Evolutionary conservation across 192 early-diverging fungal species (phyloP), one percentile per base, ranked within the genome.

Genomic region (Rhizophagus clarus): DNA sequence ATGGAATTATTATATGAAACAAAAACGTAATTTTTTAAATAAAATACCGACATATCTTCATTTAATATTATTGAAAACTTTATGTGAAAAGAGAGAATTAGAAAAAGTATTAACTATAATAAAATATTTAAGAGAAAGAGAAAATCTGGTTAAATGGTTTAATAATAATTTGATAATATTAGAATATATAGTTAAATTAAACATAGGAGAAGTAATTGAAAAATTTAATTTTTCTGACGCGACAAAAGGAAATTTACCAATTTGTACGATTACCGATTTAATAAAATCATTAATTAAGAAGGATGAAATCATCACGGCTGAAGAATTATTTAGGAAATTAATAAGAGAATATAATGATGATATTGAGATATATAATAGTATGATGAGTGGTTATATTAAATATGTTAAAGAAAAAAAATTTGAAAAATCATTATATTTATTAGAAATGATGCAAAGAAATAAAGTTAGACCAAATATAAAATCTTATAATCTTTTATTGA

Each of bases 401-500:
- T 63, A 40, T 40, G 74, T 64, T 28, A 64, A 64, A 42, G 15
- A 32, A 17, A 64, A 76, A 15, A 34, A 63, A n/a, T 42, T 63
- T 0, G 28, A 22, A 42, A 76, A 49, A 22, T n/a, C 74, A 0
- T 40, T 32, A 32, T 2, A 24, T 26, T n/a, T 76, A 37, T 63
- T 76, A 62, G 51, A 79, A 47, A 1, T 34, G 12, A 79, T 79
- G 77, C 8, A 51, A 79, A 15, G 29, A 22, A 67, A 40, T 9
- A 61, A 61, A 6, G 3, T 79, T 32, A n/a, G n/a, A 71, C 77
- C 77, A 9, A 79, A 20, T 69, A 7, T 6, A 24, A 22, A 32
- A 28, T 56, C 64, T 34, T 79, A 79, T 60, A 79, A 64, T 34
- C 34, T 68, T 60, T 69, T 79, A 29, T 37, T 79, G 28, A 28